Evolutionary conservation across 2,329 filamentous ascomycete species (phyloP), one percentile per base, ranked within the genome.

Genomic region (Colletotrichum coccodes): DNA sequence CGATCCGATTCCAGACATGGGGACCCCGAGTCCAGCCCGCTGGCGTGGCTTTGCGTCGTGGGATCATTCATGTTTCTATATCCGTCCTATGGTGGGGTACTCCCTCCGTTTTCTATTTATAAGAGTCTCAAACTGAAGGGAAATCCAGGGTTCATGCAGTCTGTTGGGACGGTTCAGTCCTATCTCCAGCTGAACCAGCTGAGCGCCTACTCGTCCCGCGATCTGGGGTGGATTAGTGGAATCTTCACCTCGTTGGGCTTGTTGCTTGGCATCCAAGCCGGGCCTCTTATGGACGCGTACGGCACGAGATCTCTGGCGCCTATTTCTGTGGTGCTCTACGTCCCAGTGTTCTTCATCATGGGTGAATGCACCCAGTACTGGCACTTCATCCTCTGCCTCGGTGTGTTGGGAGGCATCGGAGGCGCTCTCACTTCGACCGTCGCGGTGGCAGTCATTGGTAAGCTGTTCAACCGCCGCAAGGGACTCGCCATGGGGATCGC

Each of bases 181-280:
- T 84, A 86, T 56, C 79, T 85, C 30, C 79, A 79, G 38, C 75
- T 75, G 3, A 76, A 86, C 62, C 84, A 86, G 71, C 77, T 87
- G 1, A 73, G 77, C 0, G 68, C 72, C 8, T 84, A 84, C 68
- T 79, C 78, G 4, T 75, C 81, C 4, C 75, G 81, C 4, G 80
- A 86, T 46, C 78, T 87, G 0, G 84, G 84, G 23, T 87, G 84
- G 84, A 86, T 86, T 60, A 80, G 81, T 1, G 82, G 83, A 1
- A 70, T 85, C 4, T 81, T 84, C 38, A 79, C 82, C 6, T 85
- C 84, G 52, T 71, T 86, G 1, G 78, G 80, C 0, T 73, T 86
- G 0, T 78, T 83, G 16, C 76, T 85, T 2, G 83, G 82, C 5
- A 80, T 86, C 5, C 83, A 84, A 71, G 79, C 84, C 8, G 84